phyloP scores from a whole-genome alignment of 179 eudicot genomes.

The Actinidia polygama region DNA sequence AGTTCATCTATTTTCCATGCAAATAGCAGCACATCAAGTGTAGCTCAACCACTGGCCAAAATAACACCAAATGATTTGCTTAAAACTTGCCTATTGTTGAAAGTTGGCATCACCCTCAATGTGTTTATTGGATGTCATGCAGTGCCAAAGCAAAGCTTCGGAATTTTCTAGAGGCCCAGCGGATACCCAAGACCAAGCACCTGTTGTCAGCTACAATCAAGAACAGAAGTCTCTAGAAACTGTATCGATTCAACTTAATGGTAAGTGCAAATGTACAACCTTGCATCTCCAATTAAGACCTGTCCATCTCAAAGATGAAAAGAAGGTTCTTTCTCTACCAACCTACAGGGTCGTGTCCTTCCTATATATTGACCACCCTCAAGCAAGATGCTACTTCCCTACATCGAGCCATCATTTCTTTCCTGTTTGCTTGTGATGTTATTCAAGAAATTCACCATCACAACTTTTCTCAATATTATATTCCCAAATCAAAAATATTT shows the following conservation, averaged over 20 bases:
- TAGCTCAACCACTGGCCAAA: not conserved
- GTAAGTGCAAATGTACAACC: conserved; percentile 20
- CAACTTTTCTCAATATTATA: not conserved
- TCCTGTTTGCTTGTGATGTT: not conserved
- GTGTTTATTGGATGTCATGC: conserved; percentile 27
- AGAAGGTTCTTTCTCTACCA: not conserved
- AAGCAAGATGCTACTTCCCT: conserved; percentile 4
- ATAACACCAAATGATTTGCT: not conserved
- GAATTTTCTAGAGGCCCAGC: not conserved
- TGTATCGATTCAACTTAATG: conserved; percentile 31
- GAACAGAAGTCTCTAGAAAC: conserved; percentile 32
- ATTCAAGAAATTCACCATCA: not conserved
- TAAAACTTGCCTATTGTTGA: not conserved
- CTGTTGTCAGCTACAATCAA: conserved; percentile 27
- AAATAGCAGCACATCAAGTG: not conserved
- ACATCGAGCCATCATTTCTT: not conserved
- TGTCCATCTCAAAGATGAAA: not conserved
- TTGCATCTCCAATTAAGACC: not conserved
- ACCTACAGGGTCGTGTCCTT: not conserved
- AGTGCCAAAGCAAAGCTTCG: conserved; percentile 34
- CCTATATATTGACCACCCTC: not conserved
- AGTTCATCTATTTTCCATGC: conserved; percentile 22
- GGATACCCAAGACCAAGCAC: conserved; percentile 32
- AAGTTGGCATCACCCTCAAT: conserved; percentile 8
- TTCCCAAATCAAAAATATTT: conserved; percentile 2